Conservation (phyloP, 108 stramenopile species). For the Ochromonas danica region DNA sequence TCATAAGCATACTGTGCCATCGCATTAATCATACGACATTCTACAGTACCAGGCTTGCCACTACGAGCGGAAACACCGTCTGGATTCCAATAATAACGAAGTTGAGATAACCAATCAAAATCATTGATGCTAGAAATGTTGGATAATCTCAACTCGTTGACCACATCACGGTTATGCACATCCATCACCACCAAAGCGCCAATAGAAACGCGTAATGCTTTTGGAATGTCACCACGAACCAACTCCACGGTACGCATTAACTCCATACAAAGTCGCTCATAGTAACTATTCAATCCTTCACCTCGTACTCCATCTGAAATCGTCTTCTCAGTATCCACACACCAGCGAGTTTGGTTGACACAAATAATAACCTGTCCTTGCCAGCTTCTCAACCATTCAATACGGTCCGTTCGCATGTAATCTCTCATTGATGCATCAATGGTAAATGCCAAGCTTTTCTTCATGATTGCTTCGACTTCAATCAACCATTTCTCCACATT, state of each 20-base stretch:
- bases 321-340: constrained; percentile 48
- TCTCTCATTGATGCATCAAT: constrained; percentile 54
- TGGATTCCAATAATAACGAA: constrained; percentile 66
- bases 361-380: constrained; percentile 62
- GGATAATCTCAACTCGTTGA: constrained; percentile 32
- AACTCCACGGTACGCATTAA: constrained; percentile 57
- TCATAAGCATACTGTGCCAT: constrained; percentile 63
- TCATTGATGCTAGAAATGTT: constrained; percentile 39
- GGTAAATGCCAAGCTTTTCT: constrained; percentile 46
- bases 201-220: constrained; percentile 54
- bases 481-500: constrained; percentile 70
- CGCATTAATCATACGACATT: constrained; percentile 63
- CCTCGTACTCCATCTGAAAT: constrained; percentile 26
- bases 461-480: constrained; percentile 60
- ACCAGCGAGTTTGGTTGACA: constrained; percentile 57
- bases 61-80: constrained; percentile 49
- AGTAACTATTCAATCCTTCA: constrained; percentile 7
- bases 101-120: constrained; percentile 68
- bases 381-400: constrained; percentile 57
- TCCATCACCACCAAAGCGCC: constrained; percentile 66
- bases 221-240: constrained; percentile 66
- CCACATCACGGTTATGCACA: constrained; percentile 66
- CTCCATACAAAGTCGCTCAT: constrained; percentile 28
- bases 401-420: constrained; percentile 40
- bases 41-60: constrained; percentile 55